phyloP scores from a whole-genome alignment of 1,284 basidiomycete species.

The Cerrena zonata region DNA sequence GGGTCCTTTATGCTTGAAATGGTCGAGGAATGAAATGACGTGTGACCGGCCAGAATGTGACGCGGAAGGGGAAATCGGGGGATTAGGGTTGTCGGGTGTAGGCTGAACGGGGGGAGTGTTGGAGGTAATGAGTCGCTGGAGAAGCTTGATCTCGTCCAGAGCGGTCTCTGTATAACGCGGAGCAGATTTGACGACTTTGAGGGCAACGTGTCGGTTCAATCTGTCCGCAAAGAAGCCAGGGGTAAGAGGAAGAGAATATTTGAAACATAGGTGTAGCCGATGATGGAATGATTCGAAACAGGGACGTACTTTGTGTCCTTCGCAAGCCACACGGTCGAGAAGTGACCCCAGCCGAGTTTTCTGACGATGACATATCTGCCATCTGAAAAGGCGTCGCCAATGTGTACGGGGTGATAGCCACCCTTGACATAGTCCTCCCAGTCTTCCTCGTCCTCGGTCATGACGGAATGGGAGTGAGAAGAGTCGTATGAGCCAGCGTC shows the following conservation, averaged over 20 bases:
- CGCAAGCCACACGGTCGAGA: conserved; percentile 90
- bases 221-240: conserved; percentile 36
- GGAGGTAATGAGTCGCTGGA: conserved; percentile 90
- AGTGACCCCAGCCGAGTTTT: conserved; percentile 98
- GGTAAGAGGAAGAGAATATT: conserved; percentile 10
- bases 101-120: conserved; percentile 61
- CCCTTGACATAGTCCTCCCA: conserved; percentile 86
- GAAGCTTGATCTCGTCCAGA: conserved; percentile 95
- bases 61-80: conserved; percentile 59
- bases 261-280: no score
- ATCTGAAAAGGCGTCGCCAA: conserved; percentile 88
- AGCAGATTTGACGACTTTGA: conserved; percentile 98
- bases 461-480: conserved; percentile 52
- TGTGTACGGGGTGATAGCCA: conserved; percentile 92
- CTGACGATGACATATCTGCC: conserved; percentile 87
- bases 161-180: conserved; percentile 97
- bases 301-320: conserved; percentile 72
- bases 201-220: conserved; percentile 90
- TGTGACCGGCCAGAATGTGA: conserved; percentile 73
- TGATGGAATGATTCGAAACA: conserved; percentile 8
- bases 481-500: conserved; percentile 45
- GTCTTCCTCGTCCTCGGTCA: conserved; percentile 78
- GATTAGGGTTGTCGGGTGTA: conserved; percentile 48
- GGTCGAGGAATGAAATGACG: conserved; percentile 94
- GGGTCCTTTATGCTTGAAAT: conserved; percentile 93